A percentile compares a stretch with the other conserved stretches of the same genome.
Evolutionary conservation across 208 protist species (phyloP).

Genomic region (Novymonas esmeraldas): DNA sequence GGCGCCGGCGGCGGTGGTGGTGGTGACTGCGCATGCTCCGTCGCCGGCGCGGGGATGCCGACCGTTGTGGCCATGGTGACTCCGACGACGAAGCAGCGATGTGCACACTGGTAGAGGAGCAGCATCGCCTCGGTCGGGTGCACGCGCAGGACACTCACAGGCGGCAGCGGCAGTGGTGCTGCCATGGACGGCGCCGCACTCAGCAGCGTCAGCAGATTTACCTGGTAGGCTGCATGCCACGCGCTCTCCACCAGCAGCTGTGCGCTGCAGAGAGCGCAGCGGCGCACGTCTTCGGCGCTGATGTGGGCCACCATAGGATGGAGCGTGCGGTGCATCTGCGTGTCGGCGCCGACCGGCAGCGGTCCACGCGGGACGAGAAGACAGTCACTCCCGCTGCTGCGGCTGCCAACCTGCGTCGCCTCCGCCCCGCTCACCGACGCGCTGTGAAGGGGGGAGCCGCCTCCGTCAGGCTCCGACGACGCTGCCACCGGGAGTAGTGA

Average conservation of each 20-base stretch:
- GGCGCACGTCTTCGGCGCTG: slow-evolving; percentile 15
- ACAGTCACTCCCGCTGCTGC: too few species aligned
- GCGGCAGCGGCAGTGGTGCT: slow-evolving; percentile 29
- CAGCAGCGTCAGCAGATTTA: slow-evolving; percentile 53
- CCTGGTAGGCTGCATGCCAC: slow-evolving; percentile 45
- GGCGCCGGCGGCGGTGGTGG: neutral
- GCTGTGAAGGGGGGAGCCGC: too few species aligned
- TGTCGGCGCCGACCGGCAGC: slow-evolving; percentile 15
- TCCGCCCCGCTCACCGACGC: too few species aligned
- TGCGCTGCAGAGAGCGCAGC: slow-evolving; percentile 54
- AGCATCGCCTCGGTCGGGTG: slow-evolving; percentile 28
- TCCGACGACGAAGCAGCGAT: slow-evolving; percentile 22
- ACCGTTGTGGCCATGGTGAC: slow-evolving; percentile 15
- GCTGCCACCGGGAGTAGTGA: too few species aligned
- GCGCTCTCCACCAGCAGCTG: slow-evolving; percentile 42
- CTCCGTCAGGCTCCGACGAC: too few species aligned
- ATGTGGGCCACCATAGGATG: slow-evolving; percentile 27
- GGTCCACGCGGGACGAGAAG: neutral
- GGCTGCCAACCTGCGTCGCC: too few species aligned
- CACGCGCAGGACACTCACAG: slow-evolving; percentile 21
- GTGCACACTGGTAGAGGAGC: slow-evolving; percentile 21
- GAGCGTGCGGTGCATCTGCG: slow-evolving; percentile 16
- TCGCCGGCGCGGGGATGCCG: neutral
- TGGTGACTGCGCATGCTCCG: neutral
- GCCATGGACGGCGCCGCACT: slow-evolving; percentile 34